Evolutionary conservation across 441 rosid species (phyloP).

Genomic region (Syzygium syzygioides): DNA sequence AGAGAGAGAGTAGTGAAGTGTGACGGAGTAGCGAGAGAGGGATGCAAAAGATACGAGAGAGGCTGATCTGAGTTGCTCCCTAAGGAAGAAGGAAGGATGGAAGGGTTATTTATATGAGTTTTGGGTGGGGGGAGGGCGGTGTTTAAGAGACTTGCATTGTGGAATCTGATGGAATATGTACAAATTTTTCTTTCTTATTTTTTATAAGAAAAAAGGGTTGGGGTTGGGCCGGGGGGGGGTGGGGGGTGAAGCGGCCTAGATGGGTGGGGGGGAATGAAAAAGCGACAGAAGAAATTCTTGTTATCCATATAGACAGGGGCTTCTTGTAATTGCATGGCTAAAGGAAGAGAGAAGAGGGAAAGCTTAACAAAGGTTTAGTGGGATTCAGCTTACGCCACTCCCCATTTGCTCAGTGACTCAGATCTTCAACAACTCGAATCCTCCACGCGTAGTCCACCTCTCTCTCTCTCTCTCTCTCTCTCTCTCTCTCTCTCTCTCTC

Average conservation of each 20-base stretch:
- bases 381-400: not conserved
- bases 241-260: too few species aligned
- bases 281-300: not conserved
- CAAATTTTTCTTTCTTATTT: not conserved
- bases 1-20: not conserved
- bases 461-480: not conserved
- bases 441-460: not conserved
- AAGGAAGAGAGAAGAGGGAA: not conserved
- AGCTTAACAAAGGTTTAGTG: not conserved
- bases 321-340: not conserved
- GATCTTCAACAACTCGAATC: not conserved
- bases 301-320: not conserved
- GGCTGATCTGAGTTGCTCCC: not conserved
- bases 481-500: not conserved
- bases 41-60: not conserved
- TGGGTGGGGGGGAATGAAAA: not conserved
- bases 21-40: not conserved
- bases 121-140: not conserved
- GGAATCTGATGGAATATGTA: constrained; percentile 11
- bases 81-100: not conserved
- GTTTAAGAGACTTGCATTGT: not conserved
- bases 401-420: not conserved
- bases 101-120: not conserved
- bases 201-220: not conserved
- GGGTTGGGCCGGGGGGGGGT: not conserved